These are phyloP conservation scores for Cornus florida DNA, from an alignment of 148 eudicot species.

Conservation along the genomic window DNA sequence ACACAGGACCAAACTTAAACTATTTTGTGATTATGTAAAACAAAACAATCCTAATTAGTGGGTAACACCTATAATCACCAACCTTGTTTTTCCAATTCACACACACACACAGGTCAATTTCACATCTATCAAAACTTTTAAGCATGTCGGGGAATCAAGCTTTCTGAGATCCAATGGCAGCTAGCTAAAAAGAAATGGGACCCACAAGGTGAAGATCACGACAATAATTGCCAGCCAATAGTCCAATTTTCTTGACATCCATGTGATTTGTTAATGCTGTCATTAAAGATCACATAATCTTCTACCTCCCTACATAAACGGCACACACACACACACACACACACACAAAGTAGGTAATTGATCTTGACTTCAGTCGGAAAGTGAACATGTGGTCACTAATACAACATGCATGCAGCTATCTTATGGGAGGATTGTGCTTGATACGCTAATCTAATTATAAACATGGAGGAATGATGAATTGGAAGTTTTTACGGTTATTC, in stretches of 20 bases:
- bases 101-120: not conserved
- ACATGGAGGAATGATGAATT: too few relatives aligned
- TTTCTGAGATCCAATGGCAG: not conserved
- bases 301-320: not conserved
- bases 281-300: slow-evolving; percentile 1
- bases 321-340: not conserved
- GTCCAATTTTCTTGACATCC: not conserved
- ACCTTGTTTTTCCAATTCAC: too few relatives aligned
- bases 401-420: slow-evolving; percentile 28
- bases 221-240: slow-evolving; percentile 12
- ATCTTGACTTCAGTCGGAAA: slow-evolving; percentile 6
- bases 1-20: too few relatives aligned
- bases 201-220: slow-evolving; percentile 1
- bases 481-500: not conserved
- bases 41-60: too few relatives aligned
- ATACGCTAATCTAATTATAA: not conserved
- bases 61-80: too few relatives aligned
- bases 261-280: not conserved
- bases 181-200: slow-evolving; percentile 5
- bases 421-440: slow-evolving; percentile 14
- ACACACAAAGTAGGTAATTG: not conserved
- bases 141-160: not conserved
- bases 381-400: slow-evolving; percentile 5
- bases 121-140: not conserved
- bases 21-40: too few relatives aligned